Percentiles rank a stretch among this genome's conserved stretches.
phyloP scores from a whole-genome alignment of 208 protist species.

The Wallacemonas rigidus region DNA sequence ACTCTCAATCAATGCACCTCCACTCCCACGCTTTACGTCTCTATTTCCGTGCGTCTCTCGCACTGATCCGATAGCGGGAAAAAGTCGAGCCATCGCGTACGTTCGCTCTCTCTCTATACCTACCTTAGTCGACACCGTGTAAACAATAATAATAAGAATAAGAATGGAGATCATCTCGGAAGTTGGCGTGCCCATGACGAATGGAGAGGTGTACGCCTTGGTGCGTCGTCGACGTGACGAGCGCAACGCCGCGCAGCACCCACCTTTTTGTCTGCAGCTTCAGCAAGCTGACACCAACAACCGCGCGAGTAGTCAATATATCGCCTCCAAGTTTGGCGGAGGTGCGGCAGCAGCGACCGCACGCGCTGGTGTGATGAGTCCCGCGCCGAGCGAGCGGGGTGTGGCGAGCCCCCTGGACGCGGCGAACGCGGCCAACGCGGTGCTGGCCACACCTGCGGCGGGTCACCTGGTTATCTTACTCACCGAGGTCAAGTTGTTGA shows the following conservation, averaged over 20 bases:
- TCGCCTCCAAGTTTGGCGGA: constrained; percentile 7
- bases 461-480: constrained; percentile 70
- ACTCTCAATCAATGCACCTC: not conserved
- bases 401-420: not conserved
- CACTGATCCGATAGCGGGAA: too few species aligned
- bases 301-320: constrained; percentile 20
- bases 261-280: constrained; percentile 70
- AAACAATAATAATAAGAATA: not conserved
- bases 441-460: constrained; percentile 44
- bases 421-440: constrained; percentile 20
- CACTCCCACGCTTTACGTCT: not conserved
- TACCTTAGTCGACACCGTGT: not conserved
- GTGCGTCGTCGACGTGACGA: constrained; percentile 81
- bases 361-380: constrained; percentile 15
- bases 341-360: constrained; percentile 5
- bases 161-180: constrained; percentile 69
- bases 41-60: not conserved
- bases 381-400: constrained; percentile 11
- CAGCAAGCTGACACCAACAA: constrained; percentile 26
- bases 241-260: constrained; percentile 58
- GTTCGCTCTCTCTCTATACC: too few species aligned
- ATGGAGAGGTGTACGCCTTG: constrained; percentile 80
- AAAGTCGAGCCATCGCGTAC: too few species aligned
- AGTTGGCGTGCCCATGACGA: constrained; percentile 66
- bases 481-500: constrained; percentile 68